A percentile compares a stretch with the other conserved stretches of the same genome.
Evolutionary conservation across 345 rosid species (phyloP).

Genomic region (Brassica carinata): DNA sequence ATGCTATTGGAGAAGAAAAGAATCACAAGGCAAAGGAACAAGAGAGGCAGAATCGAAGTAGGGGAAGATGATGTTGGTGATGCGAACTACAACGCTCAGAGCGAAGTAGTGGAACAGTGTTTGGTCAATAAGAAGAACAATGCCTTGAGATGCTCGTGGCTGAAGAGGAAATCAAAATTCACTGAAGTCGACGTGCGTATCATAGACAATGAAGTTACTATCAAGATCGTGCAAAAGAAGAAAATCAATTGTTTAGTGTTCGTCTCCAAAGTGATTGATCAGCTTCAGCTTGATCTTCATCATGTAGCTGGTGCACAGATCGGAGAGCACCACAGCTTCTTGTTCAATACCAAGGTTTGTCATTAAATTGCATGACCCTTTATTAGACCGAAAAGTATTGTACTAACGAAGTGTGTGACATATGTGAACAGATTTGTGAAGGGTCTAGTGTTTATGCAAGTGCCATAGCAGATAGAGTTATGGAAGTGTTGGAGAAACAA

Average conservation of each 20-base stretch:
- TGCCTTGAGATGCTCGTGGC: conserved; percentile 73
- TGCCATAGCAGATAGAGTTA: conserved; percentile 75
- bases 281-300: conserved; percentile 74
- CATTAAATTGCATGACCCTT: background rate
- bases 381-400: background rate
- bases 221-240: conserved; percentile 74
- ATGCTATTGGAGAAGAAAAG: conserved; percentile 70
- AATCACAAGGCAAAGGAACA: conserved; percentile 49
- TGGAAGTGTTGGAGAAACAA: conserved; percentile 69
- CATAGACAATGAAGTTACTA: conserved; percentile 70
- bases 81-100: conserved; percentile 41
- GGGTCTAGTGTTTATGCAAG: conserved; percentile 54
- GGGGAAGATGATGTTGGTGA: conserved; percentile 44
- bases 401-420: background rate
- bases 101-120: conserved; percentile 46
- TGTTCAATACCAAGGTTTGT: conserved; percentile 74
- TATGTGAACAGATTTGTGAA: conserved; percentile 33
- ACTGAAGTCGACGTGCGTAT: conserved; percentile 82
- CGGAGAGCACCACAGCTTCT: conserved; percentile 73
- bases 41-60: conserved; percentile 48
- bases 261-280: conserved; percentile 71
- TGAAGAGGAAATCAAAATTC: conserved; percentile 76
- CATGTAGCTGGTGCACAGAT: conserved; percentile 80
- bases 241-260: conserved; percentile 64
- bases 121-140: conserved; percentile 41